Evolutionary conservation across 352 stramenopile genomes (phyloP).

Genomic region (Globisporangium solare): DNA sequence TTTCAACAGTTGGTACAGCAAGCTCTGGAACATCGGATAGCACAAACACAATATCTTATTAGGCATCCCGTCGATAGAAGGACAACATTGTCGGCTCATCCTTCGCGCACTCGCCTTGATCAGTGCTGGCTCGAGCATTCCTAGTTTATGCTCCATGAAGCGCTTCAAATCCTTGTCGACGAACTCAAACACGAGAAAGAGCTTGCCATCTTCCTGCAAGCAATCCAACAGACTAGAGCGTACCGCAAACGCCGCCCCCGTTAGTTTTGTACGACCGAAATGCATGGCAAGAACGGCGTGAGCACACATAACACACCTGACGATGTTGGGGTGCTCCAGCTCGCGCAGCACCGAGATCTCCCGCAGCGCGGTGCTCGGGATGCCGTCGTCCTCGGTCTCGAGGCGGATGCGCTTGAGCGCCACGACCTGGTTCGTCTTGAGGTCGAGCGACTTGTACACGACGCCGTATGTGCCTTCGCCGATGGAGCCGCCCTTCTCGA

Average conservation of each 20-base stretch:
- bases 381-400: constrained; percentile 98
- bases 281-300: no score
- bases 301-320: constrained; percentile 57
- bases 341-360: constrained; percentile 98
- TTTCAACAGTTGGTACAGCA: constrained; percentile 86
- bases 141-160: constrained; percentile 90
- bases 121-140: constrained; percentile 45
- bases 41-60: background rate
- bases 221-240: constrained; percentile 87
- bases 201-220: constrained; percentile 92
- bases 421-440: constrained; percentile 88
- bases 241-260: no score
- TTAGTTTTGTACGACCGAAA: no score
- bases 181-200: constrained; percentile 99
- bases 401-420: constrained; percentile 97
- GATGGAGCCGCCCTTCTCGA: constrained; percentile 91
- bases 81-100: background rate
- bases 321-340: constrained; percentile 98
- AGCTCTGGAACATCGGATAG: constrained; percentile 19
- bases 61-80: no score
- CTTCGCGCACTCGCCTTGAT: constrained; percentile 44
- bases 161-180: constrained; percentile 98
- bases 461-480: constrained; percentile 96
- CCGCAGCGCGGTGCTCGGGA: constrained; percentile 96
- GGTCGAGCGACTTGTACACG: constrained; percentile 95